Evolutionary conservation across 2,329 filamentous ascomycete species (phyloP), one percentile per base, ranked within the genome.

Genomic region (Oidium heveae): DNA sequence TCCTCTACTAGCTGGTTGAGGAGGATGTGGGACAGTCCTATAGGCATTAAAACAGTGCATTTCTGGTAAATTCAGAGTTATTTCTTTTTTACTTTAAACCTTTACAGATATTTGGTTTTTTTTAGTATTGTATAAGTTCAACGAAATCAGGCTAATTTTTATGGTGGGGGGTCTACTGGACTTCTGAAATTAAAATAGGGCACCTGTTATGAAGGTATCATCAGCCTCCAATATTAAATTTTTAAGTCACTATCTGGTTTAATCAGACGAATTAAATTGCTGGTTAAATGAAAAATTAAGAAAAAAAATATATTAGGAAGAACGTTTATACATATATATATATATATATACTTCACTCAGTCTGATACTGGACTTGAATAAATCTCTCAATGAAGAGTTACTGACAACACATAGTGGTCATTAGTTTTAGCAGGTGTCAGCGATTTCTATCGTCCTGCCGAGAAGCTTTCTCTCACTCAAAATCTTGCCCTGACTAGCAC

Each of bases 41-140:
- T 88, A 59, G 85, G 85, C 53, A 62, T 88, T 62, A 87, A 87
- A 81, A 98, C 91, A 58, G 91, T 98, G 64, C 91, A 98, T 70
- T 98, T 98, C 72, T 98, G 91, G 89, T 89, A 72, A 60, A 74
- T 65, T 57, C 7, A 8, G 28, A 32, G 28, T 8, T 32, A 8
- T 32, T 32, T 32, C 7, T 6, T 32, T 32, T 32, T 32, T 32
- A 28, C 24, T 28, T 7, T 28, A 7, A 28, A 28, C 7, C 24
- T 28, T 28, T 7, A 28, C 24, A 3, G 24, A 7, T 28, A 28
- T n/a, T n/a, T n/a, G n/a, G n/a, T 28, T 7, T 28, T 7, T 32
- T 32, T 32, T 8, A 8, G 6, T 8, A 32, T 32, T 8, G 1
- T 32, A 32, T 1, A 6, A 32, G 28, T 8, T 32, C 28, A 8